Evolutionary conservation across 2,329 filamentous ascomycete genomes (phyloP).

Genomic region (Diplodia seriata): DNA sequence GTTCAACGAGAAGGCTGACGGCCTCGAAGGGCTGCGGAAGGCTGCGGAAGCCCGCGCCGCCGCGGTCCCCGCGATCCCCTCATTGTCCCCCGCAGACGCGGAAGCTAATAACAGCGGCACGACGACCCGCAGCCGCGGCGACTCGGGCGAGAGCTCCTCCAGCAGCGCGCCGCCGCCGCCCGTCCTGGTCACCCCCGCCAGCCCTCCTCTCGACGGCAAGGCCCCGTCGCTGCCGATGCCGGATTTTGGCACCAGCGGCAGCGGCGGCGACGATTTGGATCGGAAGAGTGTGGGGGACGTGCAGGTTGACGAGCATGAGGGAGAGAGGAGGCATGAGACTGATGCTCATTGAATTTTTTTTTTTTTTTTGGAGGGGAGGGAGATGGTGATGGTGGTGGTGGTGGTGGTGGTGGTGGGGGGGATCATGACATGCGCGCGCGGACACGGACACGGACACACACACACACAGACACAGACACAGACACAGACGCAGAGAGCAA

Average conservation of each 20-base stretch:
- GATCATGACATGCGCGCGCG: not conserved
- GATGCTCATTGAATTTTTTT: slow-evolving; percentile 4
- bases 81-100: slow-evolving; percentile 3
- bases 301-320: not conserved
- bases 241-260: slow-evolving; percentile 27
- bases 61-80: not conserved
- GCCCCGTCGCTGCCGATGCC: slow-evolving; percentile 19
- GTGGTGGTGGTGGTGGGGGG: too few relatives aligned
- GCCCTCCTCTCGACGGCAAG: slow-evolving; percentile 11
- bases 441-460: not conserved
- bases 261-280: not conserved
- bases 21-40: not conserved
- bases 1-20: not conserved
- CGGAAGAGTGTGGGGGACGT: slow-evolving; percentile 11
- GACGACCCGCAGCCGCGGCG: slow-evolving; percentile 12
- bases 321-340: not conserved
- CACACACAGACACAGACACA: too few relatives aligned
- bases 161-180: slow-evolving; percentile 19
- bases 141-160: slow-evolving; percentile 31
- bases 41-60: not conserved
- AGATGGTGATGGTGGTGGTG: not conserved
- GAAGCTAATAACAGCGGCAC: not conserved
- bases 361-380: too few relatives aligned
- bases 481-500: too few relatives aligned
- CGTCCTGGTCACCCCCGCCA: slow-evolving; percentile 12